phyloP scores from a whole-genome alignment of 495 filamentous ascomycete species.

The Immersiella caudata region DNA sequence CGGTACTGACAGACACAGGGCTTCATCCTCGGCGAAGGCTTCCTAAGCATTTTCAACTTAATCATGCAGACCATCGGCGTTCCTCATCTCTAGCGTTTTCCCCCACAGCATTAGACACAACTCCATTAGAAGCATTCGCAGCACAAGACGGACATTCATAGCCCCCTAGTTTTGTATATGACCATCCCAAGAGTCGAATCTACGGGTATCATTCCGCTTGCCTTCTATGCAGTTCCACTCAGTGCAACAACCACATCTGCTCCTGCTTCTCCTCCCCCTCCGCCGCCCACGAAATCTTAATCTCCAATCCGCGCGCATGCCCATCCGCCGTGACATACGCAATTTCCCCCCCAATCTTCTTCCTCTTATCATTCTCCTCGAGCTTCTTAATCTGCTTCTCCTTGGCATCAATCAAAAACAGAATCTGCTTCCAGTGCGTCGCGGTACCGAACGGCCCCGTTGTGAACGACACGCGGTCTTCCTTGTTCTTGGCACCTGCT shows the following conservation, averaged over 20 bases:
- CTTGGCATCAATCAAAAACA: conserved; percentile 46
- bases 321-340: conserved; percentile 51
- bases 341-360: conserved; percentile 48
- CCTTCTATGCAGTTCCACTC: conserved; percentile 1
- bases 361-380: conserved; percentile 34
- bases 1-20: conserved; percentile 50
- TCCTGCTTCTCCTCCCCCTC: conserved; percentile 38
- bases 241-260: conserved; percentile 51
- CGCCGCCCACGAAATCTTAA: conserved; percentile 48
- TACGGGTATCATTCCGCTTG: neutral
- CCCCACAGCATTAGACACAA: neutral
- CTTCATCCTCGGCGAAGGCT: conserved; percentile 90
- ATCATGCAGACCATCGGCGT: conserved; percentile 77
- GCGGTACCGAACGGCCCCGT: conserved; percentile 77
- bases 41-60: conserved; percentile 90
- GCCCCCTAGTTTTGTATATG: conserved; percentile 1
- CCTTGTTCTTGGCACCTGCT: conserved; percentile 29
- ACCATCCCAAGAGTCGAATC: neutral
- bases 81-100: conserved; percentile 61
- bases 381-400: conserved; percentile 37
- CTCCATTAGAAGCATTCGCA: neutral
- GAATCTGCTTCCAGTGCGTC: conserved; percentile 88
- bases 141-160: neutral
- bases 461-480: conserved; percentile 63
- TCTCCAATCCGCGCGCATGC: conserved; percentile 50